A percentile compares a stretch with the other conserved stretches of the same genome.
phyloP scores from a whole-genome alignment of 345 rosid species.

The Reutealis trisperma region DNA sequence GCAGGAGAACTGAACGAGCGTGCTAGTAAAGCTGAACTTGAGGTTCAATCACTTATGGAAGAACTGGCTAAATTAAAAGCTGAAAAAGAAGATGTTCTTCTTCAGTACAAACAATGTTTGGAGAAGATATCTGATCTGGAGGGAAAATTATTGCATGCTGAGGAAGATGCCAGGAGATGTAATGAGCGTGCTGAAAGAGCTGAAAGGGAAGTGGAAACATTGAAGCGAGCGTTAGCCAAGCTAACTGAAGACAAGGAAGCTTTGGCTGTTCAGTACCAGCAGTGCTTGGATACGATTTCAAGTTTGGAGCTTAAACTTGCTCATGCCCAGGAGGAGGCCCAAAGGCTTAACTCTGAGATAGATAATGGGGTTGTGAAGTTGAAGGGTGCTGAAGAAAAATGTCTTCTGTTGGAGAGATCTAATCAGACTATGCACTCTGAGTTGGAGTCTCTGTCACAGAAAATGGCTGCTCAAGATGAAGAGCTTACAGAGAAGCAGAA shows the following conservation, averaged over 20 bases:
- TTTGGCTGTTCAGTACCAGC: slow-evolving; percentile 62
- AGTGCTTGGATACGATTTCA: slow-evolving; percentile 71
- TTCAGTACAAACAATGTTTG: slow-evolving; percentile 52
- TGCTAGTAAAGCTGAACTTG: slow-evolving; percentile 62
- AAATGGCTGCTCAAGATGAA: slow-evolving; percentile 62
- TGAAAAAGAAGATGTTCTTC: slow-evolving; percentile 67
- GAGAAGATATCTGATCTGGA: slow-evolving; percentile 62
- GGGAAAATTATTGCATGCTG: slow-evolving; percentile 57
- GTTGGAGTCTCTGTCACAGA: slow-evolving; percentile 57
- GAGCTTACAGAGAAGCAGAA: slow-evolving; percentile 86
- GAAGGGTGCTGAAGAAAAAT: slow-evolving; percentile 81
- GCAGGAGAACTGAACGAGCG: slow-evolving; percentile 63
- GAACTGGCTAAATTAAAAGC: slow-evolving; percentile 57
- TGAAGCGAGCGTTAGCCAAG: slow-evolving; percentile 58
- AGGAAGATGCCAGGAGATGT: slow-evolving; percentile 54
- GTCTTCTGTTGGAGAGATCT: slow-evolving; percentile 68
- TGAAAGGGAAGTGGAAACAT: slow-evolving; percentile 64
- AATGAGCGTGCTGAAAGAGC: slow-evolving; percentile 61
- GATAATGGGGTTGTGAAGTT: slow-evolving; percentile 66
- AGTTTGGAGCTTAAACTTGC: slow-evolving; percentile 65
- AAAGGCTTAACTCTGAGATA: slow-evolving; percentile 66
- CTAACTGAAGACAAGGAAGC: slow-evolving; percentile 71
- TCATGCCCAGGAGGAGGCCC: slow-evolving; percentile 61
- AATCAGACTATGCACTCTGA: slow-evolving; percentile 74
- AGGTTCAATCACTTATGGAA: slow-evolving; percentile 53